A percentile compares a stretch with the other conserved stretches of the same genome.
phyloP scores from a whole-genome alignment of 805 yeast species.

The Maudiozyma saulgeensis region DNA sequence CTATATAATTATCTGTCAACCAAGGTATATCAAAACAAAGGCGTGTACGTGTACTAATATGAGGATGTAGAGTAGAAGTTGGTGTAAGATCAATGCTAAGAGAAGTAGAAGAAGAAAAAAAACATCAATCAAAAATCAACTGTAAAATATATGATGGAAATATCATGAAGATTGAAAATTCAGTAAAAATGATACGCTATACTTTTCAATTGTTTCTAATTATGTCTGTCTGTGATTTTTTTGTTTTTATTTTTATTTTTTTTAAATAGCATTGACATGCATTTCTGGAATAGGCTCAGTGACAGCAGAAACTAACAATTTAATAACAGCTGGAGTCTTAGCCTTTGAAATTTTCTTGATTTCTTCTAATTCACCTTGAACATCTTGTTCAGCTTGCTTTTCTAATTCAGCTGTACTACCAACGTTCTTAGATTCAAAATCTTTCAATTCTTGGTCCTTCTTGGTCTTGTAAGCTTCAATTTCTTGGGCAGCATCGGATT shows the following conservation, averaged over 20 bases:
- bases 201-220: neutral
- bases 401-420: slow-evolving; percentile 44
- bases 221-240: neutral
- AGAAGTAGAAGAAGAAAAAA: neutral
- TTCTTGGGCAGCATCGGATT: slow-evolving; percentile 84
- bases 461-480: slow-evolving; percentile 74
- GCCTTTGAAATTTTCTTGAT: slow-evolving; percentile 55
- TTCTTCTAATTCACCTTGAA: slow-evolving; percentile 58
- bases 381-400: slow-evolving; percentile 65
- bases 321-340: slow-evolving; percentile 59
- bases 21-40: too few relatives aligned
- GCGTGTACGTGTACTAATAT: too few relatives aligned
- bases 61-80: too few relatives aligned
- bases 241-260: too few relatives aligned
- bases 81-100: neutral
- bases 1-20: neutral
- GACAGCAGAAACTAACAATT: slow-evolving; percentile 71
- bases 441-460: slow-evolving; percentile 74
- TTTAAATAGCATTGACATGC: slow-evolving; percentile 57
- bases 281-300: slow-evolving; percentile 71
- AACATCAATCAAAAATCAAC: neutral
- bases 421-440: slow-evolving; percentile 63
- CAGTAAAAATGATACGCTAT: too few relatives aligned
- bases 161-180: too few relatives aligned
- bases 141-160: neutral